phyloP scores from a whole-genome alignment of 768 basidiomycete species.

The Rossbeevera mucosa region DNA sequence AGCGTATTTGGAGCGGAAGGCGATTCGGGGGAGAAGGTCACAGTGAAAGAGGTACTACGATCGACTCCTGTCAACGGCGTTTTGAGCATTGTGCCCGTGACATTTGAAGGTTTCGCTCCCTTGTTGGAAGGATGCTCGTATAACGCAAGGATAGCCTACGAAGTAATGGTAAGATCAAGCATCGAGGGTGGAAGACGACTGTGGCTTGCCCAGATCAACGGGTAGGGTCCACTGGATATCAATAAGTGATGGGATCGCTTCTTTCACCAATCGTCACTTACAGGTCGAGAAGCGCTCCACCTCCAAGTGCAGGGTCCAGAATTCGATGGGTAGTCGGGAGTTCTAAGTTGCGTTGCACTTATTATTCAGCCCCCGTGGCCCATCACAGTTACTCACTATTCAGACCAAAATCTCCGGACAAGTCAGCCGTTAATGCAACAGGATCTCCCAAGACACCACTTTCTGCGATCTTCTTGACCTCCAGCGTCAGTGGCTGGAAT shows the following conservation, averaged over 20 bases:
- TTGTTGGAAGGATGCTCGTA: slow-evolving; percentile 80
- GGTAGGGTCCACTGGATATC: slow-evolving; percentile 66
- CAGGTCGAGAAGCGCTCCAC: slow-evolving; percentile 83
- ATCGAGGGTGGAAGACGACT: neutral
- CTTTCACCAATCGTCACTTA: slow-evolving; percentile 35
- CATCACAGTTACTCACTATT: slow-evolving; percentile 41
- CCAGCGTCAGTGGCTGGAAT: slow-evolving; percentile 65
- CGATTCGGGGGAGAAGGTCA: slow-evolving; percentile 58
- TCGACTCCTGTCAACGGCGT: slow-evolving; percentile 78
- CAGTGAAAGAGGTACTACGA: slow-evolving; percentile 65
- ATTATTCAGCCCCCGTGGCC: neutral
- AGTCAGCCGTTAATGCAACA: slow-evolving; percentile 66
- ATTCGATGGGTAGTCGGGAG: slow-evolving; percentile 69
- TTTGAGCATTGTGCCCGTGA: slow-evolving; percentile 72
- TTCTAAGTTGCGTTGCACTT: slow-evolving; percentile 35
- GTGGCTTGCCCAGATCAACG: slow-evolving; percentile 64
- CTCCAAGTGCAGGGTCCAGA: slow-evolving; percentile 73
- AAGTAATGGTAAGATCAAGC: slow-evolving; percentile 10
- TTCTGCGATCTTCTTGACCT: slow-evolving; percentile 61
- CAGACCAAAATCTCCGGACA: slow-evolving; percentile 66
- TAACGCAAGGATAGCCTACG: slow-evolving; percentile 67
- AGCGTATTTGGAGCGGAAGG: slow-evolving; percentile 34
- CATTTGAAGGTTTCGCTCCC: slow-evolving; percentile 46
- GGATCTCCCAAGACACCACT: slow-evolving; percentile 63
- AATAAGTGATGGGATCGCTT: neutral